Percentiles rank a stretch among this genome's conserved stretches.
phyloP scores from a whole-genome alignment of 164 flowering plant species.

The Magnolia officinalis region DNA sequence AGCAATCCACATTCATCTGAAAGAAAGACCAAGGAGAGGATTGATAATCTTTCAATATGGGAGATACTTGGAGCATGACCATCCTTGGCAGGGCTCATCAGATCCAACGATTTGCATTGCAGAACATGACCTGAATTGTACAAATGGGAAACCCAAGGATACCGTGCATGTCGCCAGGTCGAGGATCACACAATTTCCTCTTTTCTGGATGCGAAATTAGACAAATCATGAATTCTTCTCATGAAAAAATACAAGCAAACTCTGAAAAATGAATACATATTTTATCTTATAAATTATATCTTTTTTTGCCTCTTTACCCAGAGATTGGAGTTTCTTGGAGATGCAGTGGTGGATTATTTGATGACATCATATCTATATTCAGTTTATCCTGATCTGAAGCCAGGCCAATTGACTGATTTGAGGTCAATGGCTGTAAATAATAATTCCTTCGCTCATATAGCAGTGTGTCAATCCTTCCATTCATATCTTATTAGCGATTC shows the following conservation, averaged over 20 bases:
- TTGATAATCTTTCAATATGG: not conserved
- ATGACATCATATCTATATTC: slow-evolving; percentile 88
- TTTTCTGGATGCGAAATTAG: not conserved
- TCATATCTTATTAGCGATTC: slow-evolving; percentile 65
- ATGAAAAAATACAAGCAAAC: not conserved
- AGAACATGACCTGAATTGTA: not conserved
- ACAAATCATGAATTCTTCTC: not conserved
- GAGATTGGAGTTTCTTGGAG: slow-evolving; percentile 98
- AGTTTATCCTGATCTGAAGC: slow-evolving; percentile 78
- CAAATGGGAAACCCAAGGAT: not conserved
- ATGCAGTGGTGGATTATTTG: slow-evolving; percentile 91
- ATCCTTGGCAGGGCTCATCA: not conserved
- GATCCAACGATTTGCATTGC: not conserved
- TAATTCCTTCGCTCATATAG: slow-evolving; percentile 69
- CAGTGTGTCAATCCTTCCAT: slow-evolving; percentile 56
- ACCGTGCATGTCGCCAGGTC: not conserved
- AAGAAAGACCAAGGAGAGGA: not conserved
- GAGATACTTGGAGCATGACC: not conserved
- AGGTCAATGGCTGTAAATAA: slow-evolving; percentile 73
- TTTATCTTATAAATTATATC: slow-evolving; percentile 7
- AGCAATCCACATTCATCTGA: not conserved
- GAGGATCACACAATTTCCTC: not conserved
- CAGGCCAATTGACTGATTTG: slow-evolving; percentile 92
- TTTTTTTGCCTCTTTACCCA: slow-evolving; percentile 31
- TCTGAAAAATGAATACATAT: not conserved